phyloP scores from a whole-genome alignment of 2,329 filamentous ascomycete species.

The Aaosphaeria pasadenensis region DNA sequence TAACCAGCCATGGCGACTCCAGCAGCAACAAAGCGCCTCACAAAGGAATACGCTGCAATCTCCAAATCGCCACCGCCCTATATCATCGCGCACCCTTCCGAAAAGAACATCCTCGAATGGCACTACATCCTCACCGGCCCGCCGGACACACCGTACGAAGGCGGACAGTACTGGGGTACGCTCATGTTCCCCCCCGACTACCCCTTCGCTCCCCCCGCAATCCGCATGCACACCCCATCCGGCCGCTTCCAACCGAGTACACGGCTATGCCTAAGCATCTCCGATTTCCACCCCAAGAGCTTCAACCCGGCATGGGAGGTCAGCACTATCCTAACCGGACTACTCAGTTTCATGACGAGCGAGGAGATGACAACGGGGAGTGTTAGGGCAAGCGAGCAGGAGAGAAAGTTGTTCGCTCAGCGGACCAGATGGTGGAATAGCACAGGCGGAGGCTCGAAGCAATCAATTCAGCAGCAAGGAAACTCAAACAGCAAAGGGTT shows the following conservation, averaged over 20 bases:
- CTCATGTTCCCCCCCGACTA: conserved; percentile 95
- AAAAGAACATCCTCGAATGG: conserved; percentile 91
- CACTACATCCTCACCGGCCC: conserved; percentile 95
- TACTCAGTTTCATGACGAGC: conserved; percentile 96
- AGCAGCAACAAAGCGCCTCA: conserved; percentile 47
- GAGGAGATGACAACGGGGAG: conserved; percentile 98
- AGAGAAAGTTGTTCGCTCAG: conserved; percentile 74
- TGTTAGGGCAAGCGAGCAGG: conserved; percentile 70
- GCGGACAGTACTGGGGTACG: conserved; percentile 97
- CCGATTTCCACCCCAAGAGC: conserved; percentile 94
- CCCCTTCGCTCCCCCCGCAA: conserved; percentile 93
- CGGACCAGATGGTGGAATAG: conserved; percentile 95
- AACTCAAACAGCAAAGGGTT: conserved; percentile 54
- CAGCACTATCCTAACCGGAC: conserved; percentile 88
- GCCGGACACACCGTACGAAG: conserved; percentile 88
- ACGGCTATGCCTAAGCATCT: conserved; percentile 90
- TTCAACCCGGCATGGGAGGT: conserved; percentile 99
- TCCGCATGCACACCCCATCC: conserved; percentile 97
- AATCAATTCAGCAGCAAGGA: conserved; percentile 40
- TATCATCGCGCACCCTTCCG: conserved; percentile 84
- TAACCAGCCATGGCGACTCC: conserved; percentile 36
- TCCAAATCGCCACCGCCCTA: conserved; percentile 79
- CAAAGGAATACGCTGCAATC: conserved; percentile 63
- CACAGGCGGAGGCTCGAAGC: conserved; percentile 77
- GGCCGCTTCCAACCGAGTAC: conserved; percentile 93